phyloP scores from a whole-genome alignment of 2,329 filamentous ascomycete species.

The Sclerotinia borealis region DNA sequence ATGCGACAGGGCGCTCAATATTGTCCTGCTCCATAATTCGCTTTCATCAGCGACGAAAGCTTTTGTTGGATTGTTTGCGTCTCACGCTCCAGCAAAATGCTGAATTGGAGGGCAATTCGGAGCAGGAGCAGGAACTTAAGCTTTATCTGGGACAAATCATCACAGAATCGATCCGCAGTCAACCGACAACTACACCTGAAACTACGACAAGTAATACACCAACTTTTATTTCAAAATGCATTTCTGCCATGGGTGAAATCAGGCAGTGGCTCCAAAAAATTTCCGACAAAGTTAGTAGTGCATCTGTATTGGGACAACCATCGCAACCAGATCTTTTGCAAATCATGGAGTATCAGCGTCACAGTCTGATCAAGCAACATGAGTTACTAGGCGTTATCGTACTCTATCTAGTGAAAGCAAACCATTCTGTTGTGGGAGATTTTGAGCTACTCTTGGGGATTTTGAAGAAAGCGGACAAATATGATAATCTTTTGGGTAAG shows the following conservation, averaged over 20 bases:
- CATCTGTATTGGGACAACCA: slow-evolving; percentile 64
- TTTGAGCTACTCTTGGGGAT: slow-evolving; percentile 65
- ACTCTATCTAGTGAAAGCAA: slow-evolving; percentile 69
- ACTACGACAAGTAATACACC: slow-evolving; percentile 25
- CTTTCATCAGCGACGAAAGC: slow-evolving; percentile 81
- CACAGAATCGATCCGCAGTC: slow-evolving; percentile 17
- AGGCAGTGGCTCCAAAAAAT: slow-evolving; percentile 71
- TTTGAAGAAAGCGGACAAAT: slow-evolving; percentile 66
- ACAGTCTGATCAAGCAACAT: slow-evolving; percentile 81
- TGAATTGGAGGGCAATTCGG: slow-evolving; percentile 32
- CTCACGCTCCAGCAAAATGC: slow-evolving; percentile 61
- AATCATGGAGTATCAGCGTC: slow-evolving; percentile 71
- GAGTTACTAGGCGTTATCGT: slow-evolving; percentile 80
- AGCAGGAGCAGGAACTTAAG: slow-evolving; percentile 47
- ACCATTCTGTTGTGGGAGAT: slow-evolving; percentile 63
- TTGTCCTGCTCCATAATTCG: slow-evolving; percentile 76
- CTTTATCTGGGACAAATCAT: slow-evolving; percentile 43
- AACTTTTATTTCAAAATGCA: slow-evolving; percentile 66
- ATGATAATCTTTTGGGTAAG: slow-evolving; percentile 58
- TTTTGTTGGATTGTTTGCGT: slow-evolving; percentile 75
- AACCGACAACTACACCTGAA: slow-evolving; percentile 38
- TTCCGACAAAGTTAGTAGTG: slow-evolving; percentile 68
- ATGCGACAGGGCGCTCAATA: slow-evolving; percentile 63
- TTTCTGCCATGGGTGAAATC: slow-evolving; percentile 69
- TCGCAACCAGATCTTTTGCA: slow-evolving; percentile 61